Percentiles rank a stretch among this genome's conserved stretches.
Conservation (phyloP, 1,139 yeast genomes). For the Pneumocystis murina region DNA sequence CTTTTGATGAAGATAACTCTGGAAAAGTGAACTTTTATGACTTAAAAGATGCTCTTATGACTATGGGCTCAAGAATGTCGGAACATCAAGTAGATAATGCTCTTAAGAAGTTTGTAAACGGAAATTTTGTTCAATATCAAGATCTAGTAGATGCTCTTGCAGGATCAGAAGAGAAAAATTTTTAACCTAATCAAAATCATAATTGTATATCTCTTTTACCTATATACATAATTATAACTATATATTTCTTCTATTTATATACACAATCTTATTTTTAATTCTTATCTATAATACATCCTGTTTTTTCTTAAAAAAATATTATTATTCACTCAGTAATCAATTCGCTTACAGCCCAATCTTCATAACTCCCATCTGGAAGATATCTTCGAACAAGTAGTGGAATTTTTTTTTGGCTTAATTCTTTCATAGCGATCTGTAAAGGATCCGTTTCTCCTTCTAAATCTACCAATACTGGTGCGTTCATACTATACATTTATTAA, state of each 20-base stretch:
- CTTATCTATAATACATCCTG: neutral
- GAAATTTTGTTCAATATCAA: slow-evolving; percentile 8
- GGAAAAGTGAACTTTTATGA: slow-evolving; percentile 35
- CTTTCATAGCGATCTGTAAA: slow-evolving; percentile 95
- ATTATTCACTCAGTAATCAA: slow-evolving; percentile 65
- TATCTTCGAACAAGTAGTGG: slow-evolving; percentile 92
- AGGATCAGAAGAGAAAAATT: slow-evolving; percentile 4
- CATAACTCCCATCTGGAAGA: slow-evolving; percentile 91
- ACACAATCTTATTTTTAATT: neutral
- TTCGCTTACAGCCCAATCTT: slow-evolving; percentile 99
- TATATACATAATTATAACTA: neutral
- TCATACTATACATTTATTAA: slow-evolving; percentile 41
- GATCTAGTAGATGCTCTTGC: slow-evolving; percentile 11
- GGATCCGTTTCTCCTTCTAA: slow-evolving; percentile 99
- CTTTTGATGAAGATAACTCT: slow-evolving; percentile 35
- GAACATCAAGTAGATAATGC: slow-evolving; percentile 33
- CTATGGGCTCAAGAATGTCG: slow-evolving; percentile 37
- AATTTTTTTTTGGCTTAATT: slow-evolving; percentile 81
- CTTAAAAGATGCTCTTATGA: slow-evolving; percentile 32
- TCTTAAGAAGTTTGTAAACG: slow-evolving; percentile 3
- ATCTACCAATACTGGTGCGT: slow-evolving; percentile 95
- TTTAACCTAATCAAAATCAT: neutral
- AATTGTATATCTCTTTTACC: neutral
- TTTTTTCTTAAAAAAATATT: neutral
- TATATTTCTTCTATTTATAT: neutral